A percentile compares a stretch with the other conserved stretches of the same genome.
These are phyloP conservation scores for Metschnikowia reukaufii DNA, from an alignment of 805 yeast genomes.

Conservation along the genomic window DNA sequence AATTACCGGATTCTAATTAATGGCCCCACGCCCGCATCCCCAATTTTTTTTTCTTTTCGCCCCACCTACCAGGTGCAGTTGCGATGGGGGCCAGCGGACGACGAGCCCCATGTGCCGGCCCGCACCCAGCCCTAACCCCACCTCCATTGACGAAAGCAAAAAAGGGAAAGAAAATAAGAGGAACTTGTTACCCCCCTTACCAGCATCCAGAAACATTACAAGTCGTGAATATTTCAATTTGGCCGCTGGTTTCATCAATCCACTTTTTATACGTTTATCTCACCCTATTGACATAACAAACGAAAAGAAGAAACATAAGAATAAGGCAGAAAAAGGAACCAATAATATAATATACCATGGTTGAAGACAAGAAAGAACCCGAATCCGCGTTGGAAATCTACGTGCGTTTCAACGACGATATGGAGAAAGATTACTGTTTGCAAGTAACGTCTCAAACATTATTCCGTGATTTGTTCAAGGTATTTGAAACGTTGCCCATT, in stretches of 20 bases:
- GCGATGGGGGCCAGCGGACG: background rate
- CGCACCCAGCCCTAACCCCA: background rate
- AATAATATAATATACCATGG: background rate
- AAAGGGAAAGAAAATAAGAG: background rate
- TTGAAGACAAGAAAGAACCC: slow-evolving; percentile 6
- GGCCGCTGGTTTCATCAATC: no score
- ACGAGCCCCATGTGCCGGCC: background rate
- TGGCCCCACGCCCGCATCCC: background rate
- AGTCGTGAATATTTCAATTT: no score
- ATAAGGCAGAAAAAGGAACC: background rate
- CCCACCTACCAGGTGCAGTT: background rate
- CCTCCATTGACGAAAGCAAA: background rate
- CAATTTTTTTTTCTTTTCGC: background rate
- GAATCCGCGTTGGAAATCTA: slow-evolving; percentile 46
- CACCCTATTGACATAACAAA: background rate
- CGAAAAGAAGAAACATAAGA: no score
- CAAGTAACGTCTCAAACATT: slow-evolving; percentile 60
- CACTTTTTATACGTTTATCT: background rate
- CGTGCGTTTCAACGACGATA: slow-evolving; percentile 80
- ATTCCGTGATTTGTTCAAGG: slow-evolving; percentile 56
- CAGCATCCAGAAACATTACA: no score
- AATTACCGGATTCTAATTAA: background rate
- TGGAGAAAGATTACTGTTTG: slow-evolving; percentile 88
- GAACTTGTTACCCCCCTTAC: background rate
- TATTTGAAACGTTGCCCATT: slow-evolving; percentile 69